Conservation (phyloP, 805 yeast species). For the Saccharomycodes ludwigii region DNA sequence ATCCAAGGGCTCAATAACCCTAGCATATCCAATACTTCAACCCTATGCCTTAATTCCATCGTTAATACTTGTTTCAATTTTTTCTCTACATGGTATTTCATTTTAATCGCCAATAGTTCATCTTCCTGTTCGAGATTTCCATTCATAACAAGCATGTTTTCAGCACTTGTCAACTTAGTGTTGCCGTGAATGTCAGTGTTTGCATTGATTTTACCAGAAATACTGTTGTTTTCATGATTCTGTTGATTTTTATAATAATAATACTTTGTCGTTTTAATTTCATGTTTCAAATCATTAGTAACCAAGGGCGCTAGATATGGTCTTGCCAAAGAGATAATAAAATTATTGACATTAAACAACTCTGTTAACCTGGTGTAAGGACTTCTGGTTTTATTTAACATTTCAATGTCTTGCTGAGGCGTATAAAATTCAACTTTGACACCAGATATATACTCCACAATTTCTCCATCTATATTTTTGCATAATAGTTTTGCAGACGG, state of each 20-base stretch:
- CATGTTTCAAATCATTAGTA: slow-evolving; percentile 70
- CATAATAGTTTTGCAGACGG: slow-evolving; percentile 44
- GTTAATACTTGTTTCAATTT: slow-evolving; percentile 45
- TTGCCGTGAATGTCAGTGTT: slow-evolving; percentile 1
- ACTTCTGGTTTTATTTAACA: slow-evolving; percentile 37
- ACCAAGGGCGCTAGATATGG: slow-evolving; percentile 89
- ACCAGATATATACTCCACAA: slow-evolving; percentile 42
- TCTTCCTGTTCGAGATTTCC: slow-evolving; percentile 13
- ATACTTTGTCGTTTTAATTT: slow-evolving; percentile 29
- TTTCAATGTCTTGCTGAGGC: slow-evolving; percentile 24
- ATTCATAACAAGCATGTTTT: slow-evolving; percentile 18
- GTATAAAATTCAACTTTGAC: slow-evolving; percentile 11
- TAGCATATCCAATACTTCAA: slow-evolving; percentile 65
- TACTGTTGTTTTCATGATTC: background rate
- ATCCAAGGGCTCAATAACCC: slow-evolving; percentile 62
- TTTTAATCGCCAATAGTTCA: slow-evolving; percentile 22
- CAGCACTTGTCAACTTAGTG: slow-evolving; percentile 4
- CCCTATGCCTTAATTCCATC: slow-evolving; percentile 74
- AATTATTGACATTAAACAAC: slow-evolving; percentile 88
- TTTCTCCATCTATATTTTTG: slow-evolving; percentile 49
- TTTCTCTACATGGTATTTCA: slow-evolving; percentile 25
- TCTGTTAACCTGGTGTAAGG: slow-evolving; percentile 87
- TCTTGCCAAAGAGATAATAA: slow-evolving; percentile 80
- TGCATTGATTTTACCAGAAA: background rate
- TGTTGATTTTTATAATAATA: slow-evolving; percentile 23